Evolutionary conservation across 2,329 filamentous ascomycete species (phyloP).

Genomic region (Pyrenophora teres): DNA sequence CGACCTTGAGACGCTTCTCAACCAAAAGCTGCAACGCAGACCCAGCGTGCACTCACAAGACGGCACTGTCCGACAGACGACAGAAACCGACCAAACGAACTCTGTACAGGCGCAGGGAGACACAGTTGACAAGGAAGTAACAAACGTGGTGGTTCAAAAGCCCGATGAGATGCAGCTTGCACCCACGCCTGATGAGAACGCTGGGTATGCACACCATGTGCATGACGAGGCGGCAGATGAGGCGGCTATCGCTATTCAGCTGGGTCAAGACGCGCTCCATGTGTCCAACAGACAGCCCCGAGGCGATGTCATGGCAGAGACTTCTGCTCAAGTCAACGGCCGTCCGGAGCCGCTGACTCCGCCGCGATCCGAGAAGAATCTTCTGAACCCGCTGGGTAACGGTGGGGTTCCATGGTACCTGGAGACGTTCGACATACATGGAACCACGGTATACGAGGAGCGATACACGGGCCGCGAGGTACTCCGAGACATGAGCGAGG

Average conservation of each 20-base stretch:
- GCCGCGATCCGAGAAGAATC: constrained; percentile 61
- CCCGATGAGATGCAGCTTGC: constrained; percentile 34
- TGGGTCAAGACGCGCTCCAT: constrained; percentile 37
- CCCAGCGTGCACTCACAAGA: constrained; percentile 44
- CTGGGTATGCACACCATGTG: constrained; percentile 32
- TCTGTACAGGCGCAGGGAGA: constrained; percentile 18
- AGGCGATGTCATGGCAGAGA: constrained; percentile 29
- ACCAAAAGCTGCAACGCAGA: constrained; percentile 64
- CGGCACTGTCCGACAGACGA: constrained; percentile 28
- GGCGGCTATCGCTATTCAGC: constrained; percentile 43
- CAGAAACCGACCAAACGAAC: constrained; percentile 21
- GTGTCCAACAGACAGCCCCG: constrained; percentile 19
- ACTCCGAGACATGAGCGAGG: constrained; percentile 76
- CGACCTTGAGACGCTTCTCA: constrained; percentile 75
- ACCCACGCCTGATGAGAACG: constrained; percentile 44
- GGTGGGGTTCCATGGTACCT: constrained; percentile 92
- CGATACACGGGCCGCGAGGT: constrained; percentile 74
- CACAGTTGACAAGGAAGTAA: constrained; percentile 16
- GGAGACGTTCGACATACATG: constrained; percentile 75
- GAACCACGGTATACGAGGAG: constrained; percentile 77
- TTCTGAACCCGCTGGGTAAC: constrained; percentile 51
- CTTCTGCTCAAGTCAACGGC: constrained; percentile 19
- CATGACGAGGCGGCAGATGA: constrained; percentile 45
- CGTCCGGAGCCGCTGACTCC: constrained; percentile 64
- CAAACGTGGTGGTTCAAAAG: constrained; percentile 21